Conservation (phyloP, 805 yeast species). For the Candida germanica region DNA sequence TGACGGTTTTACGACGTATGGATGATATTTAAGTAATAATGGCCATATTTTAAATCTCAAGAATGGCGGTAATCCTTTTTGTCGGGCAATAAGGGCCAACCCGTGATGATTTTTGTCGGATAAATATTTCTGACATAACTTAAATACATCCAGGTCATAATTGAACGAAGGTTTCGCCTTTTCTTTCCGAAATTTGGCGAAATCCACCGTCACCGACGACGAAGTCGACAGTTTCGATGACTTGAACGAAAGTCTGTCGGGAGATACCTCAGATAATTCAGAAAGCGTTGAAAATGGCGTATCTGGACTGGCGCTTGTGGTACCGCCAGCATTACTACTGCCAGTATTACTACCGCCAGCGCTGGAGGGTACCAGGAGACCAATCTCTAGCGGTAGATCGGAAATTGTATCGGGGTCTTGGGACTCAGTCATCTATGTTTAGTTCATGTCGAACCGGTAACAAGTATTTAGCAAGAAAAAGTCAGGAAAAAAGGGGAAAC, state of each 20-base stretch:
- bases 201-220: background rate
- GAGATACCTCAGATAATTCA: conserved; percentile 1
- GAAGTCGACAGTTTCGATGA: conserved; percentile 1
- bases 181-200: background rate
- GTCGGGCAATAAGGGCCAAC: conserved; percentile 76
- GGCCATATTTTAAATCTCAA: conserved; percentile 85
- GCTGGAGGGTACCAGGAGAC: too few species aligned
- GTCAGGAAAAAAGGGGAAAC: too few species aligned
- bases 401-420: too few species aligned
- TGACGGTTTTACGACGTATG: conserved; percentile 76
- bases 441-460: too few species aligned
- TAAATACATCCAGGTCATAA: conserved; percentile 46
- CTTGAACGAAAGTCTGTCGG: conserved; percentile 4
- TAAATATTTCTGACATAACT: conserved; percentile 54
- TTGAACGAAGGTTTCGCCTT: conserved; percentile 23
- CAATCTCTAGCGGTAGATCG: too few species aligned
- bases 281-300: background rate
- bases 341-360: too few species aligned
- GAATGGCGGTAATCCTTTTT: conserved; percentile 80
- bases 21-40: conserved; percentile 72
- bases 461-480: too few species aligned
- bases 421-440: too few species aligned
- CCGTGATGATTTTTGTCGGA: conserved; percentile 65
- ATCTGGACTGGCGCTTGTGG: too few species aligned
- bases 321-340: too few species aligned